Percentiles rank a stretch among this genome's conserved stretches.
Evolutionary conservation across 768 basidiomycete genomes (phyloP).

Genomic region (Auricularia cornea): DNA sequence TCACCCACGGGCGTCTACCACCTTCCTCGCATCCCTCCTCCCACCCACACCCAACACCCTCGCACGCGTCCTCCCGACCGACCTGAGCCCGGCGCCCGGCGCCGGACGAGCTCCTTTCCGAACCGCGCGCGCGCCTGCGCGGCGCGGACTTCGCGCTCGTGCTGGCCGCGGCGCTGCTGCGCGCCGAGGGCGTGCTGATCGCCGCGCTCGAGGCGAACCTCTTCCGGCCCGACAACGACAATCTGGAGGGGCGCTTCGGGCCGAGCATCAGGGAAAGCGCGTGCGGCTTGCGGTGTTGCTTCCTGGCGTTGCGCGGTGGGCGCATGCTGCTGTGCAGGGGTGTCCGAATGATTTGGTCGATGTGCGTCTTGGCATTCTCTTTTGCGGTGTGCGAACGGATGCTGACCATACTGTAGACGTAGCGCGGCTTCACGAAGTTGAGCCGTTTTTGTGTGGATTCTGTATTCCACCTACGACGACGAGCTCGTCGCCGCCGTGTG

Average conservation of each 20-base stretch:
- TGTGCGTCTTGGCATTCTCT: conserved; percentile 31
- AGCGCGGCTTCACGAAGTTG: conserved; percentile 52
- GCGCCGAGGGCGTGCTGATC: conserved; percentile 56
- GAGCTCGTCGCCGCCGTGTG: background rate
- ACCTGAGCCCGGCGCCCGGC: conserved; percentile 40
- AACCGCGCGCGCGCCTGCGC: conserved; percentile 55
- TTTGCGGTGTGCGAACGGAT: background rate
- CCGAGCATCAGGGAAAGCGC: conserved; percentile 10
- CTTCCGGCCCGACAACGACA: conserved; percentile 35
- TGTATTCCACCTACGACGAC: conserved; percentile 65
- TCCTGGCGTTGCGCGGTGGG: conserved; percentile 75
- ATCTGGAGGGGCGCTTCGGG: conserved; percentile 20
- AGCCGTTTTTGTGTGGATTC: conserved; percentile 59
- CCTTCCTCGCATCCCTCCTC: background rate
- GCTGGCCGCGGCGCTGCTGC: conserved; percentile 65
- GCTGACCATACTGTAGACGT: conserved; percentile 35
- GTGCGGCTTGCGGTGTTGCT: conserved; percentile 72
- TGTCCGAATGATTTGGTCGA: conserved; percentile 77
- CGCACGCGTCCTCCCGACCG: background rate
- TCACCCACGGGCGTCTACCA: background rate
- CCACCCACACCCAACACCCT: background rate
- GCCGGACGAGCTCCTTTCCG: conserved; percentile 47
- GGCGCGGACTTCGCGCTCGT: conserved; percentile 65
- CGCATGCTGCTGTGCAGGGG: conserved; percentile 53
- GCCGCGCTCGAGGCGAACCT: conserved; percentile 55